These are phyloP conservation scores for Stagonosporopsis chrysanthemi DNA, from an alignment of 2,329 filamentous ascomycete genomes.

Conservation along the genomic window DNA sequence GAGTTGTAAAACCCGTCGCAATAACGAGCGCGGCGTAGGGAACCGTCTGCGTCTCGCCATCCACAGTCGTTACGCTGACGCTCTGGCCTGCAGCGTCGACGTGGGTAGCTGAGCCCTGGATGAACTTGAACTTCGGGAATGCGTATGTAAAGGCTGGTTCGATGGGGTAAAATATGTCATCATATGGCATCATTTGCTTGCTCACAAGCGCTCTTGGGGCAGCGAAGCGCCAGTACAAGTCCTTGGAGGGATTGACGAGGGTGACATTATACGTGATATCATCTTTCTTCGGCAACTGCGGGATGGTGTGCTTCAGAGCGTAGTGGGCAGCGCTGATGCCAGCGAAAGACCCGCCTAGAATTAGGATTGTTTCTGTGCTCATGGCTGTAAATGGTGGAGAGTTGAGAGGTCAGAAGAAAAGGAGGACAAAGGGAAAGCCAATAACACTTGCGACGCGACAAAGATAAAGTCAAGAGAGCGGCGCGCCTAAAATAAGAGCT, in stretches of 20 bases:
- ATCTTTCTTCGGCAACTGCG: conserved; percentile 45
- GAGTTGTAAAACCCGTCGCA: conserved; percentile 61
- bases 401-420: conserved; percentile 4
- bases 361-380: conserved; percentile 47
- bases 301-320: conserved; percentile 45
- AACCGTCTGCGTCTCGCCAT: conserved; percentile 46
- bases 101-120: conserved; percentile 59
- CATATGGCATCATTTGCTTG: conserved; percentile 56
- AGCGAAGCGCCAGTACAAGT: conserved; percentile 63
- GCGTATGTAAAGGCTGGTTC: conserved; percentile 61
- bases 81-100: conserved; percentile 57
- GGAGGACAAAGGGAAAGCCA: not conserved
- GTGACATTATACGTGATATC: conserved; percentile 59
- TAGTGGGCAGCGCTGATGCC: conserved; percentile 49
- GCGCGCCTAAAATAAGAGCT: conserved; percentile 20
- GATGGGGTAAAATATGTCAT: conserved; percentile 62
- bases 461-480: conserved; percentile 16
- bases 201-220: conserved; percentile 63
- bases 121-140: conserved; percentile 57
- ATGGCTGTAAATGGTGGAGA: conserved; percentile 23
- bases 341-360: conserved; percentile 48
- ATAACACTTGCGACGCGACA: not conserved
- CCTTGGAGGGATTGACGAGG: conserved; percentile 62
- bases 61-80: conserved; percentile 50
- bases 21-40: conserved; percentile 63